phyloP scores from a whole-genome alignment of 352 stramenopile species.

The Pythium dissimile region DNA sequence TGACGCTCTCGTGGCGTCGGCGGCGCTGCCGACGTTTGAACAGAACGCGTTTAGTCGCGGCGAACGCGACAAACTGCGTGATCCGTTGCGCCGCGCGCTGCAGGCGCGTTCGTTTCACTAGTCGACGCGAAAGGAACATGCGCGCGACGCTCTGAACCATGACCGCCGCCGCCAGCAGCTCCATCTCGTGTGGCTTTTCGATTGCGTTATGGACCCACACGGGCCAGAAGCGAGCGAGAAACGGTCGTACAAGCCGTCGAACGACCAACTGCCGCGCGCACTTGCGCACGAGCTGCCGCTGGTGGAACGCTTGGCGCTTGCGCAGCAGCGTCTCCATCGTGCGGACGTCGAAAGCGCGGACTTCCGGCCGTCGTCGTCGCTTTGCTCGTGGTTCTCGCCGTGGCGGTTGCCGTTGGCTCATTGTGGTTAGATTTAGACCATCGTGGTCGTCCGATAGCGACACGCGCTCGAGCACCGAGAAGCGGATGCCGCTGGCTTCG shows the following conservation, averaged over 20 bases:
- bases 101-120: constrained; percentile 12
- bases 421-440: background rate
- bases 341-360: constrained; percentile 52
- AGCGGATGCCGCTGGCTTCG: constrained; percentile 39
- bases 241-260: constrained; percentile 30
- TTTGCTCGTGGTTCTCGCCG: background rate
- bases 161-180: constrained; percentile 29
- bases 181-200: background rate
- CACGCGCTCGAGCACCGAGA: constrained; percentile 56
- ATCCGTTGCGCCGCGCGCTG: constrained; percentile 29
- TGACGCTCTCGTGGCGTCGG: constrained; percentile 17
- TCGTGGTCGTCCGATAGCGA: constrained; percentile 11
- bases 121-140: constrained; percentile 14
- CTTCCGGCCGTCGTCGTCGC: too few species aligned
- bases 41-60: constrained; percentile 22
- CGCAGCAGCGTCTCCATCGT: constrained; percentile 47
- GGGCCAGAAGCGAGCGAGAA: constrained; percentile 31
- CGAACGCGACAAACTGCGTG: constrained; percentile 30
- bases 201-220: constrained; percentile 22
- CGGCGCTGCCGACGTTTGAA: background rate
- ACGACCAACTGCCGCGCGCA: constrained; percentile 37
- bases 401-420: background rate
- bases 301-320: constrained; percentile 35
- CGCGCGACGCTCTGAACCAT: constrained; percentile 42
- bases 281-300: constrained; percentile 23